Evolutionary conservation across 148 eudicot species (phyloP), one percentile per base, ranked within the genome.

Genomic region (Cornus florida): DNA sequence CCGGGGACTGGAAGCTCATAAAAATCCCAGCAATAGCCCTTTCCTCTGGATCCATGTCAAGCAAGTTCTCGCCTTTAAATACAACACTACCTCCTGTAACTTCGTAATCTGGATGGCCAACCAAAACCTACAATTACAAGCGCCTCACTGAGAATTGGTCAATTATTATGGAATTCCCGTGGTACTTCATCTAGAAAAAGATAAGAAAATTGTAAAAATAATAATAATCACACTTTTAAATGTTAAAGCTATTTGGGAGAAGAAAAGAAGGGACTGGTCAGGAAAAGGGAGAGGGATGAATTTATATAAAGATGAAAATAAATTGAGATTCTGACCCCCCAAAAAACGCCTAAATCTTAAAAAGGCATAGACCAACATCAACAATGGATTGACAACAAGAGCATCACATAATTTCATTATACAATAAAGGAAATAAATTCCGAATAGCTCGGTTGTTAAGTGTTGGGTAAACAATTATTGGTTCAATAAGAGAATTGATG

Each of bases 81-180:
- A 84, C 77, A 73, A 89, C 80, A 72, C 84, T 90, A 75, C 99
- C 99, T 77, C 92, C 97, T 3, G 97, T 94, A 73, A 97, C 89
- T 87, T 91, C 97, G 89, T 92, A 97, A 84, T 97, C 99, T 59
- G 97, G 97, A 89, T 97, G 99, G 43, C 99, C 99, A 82, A 88
- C 97, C 84, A 97, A 93, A 76, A 94, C 99, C 99, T 97, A 74
- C 80, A 80, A 69, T 50, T 41, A 62, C 19, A 0, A 72, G 39
- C 31, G 19, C 14, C 75, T 69, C 56, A 65, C 39, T 28, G 39
- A 70, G 77, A 39, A 68, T 53, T 68, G 32, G 48, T 28, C 48
- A 20, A 67, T 33, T 20, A 57, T 75, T 5, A 10, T 5, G 68
- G 4, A 24, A 76, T 19, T 14, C 8, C 8, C 19, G 23, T n/a